Percentiles rank a stretch among this genome's conserved stretches.
Evolutionary conservation across 352 stramenopile genomes (phyloP).

Genomic region (Phytophthora fragariae): DNA sequence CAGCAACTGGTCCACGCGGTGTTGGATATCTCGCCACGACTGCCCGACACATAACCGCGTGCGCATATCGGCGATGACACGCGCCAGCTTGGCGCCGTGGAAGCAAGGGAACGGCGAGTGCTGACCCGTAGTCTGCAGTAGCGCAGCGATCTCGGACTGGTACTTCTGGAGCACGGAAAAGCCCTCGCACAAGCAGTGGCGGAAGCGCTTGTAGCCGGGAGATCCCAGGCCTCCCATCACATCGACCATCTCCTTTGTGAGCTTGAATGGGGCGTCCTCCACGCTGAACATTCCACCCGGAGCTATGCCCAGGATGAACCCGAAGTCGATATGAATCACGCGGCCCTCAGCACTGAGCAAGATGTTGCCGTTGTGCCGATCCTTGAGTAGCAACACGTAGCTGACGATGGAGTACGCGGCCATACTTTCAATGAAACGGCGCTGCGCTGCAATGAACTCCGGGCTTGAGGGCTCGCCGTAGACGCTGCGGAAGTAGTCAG

Average conservation of each 20-base stretch:
- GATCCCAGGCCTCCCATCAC: constrained; percentile 94
- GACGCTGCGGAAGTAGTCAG: constrained; percentile 89
- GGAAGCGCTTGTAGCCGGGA: constrained; percentile 90
- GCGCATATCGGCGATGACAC: constrained; percentile 72
- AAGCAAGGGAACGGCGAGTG: constrained; percentile 97
- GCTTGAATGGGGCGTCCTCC: constrained; percentile 99
- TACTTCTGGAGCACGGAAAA: constrained; percentile 96
- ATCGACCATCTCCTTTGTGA: constrained; percentile 98
- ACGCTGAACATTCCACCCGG: constrained; percentile 97
- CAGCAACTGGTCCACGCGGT: constrained; percentile 83
- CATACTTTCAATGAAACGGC: constrained; percentile 95
- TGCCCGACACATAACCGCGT: constrained; percentile 75
- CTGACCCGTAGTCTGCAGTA: constrained; percentile 96
- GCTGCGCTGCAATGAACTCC: constrained; percentile 76
- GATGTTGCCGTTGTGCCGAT: constrained; percentile 99
- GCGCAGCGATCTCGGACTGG: constrained; percentile 91
- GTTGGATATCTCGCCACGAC: constrained; percentile 67
- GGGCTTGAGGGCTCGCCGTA: constrained; percentile 55
- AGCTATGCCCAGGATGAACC: constrained; percentile 98
- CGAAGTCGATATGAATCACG: constrained; percentile 99
- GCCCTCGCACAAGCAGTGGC: constrained; percentile 92
- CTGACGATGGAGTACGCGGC: constrained; percentile 98
- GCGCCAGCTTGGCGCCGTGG: constrained; percentile 58
- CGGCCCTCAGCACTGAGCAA: constrained; percentile 96
- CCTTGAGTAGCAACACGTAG: constrained; percentile 98